Evolutionary conservation across 139 green algal genomes (phyloP).

Genomic region (Volvox reticuliferus): DNA sequence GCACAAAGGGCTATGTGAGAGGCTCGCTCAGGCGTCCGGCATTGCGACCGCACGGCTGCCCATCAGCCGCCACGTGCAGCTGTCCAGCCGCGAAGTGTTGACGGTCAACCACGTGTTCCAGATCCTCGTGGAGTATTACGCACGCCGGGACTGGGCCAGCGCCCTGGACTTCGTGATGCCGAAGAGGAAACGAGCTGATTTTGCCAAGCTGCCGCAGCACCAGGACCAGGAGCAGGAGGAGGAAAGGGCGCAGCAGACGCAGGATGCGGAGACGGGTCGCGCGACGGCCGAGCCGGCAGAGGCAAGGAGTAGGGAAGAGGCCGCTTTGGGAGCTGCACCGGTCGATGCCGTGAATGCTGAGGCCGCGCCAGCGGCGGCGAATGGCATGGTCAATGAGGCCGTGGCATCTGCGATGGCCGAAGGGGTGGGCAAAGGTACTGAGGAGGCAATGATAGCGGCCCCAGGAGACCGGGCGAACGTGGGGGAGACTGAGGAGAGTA

Average conservation of each 20-base stretch:
- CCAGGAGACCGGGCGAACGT: not conserved
- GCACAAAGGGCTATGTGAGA: constrained; percentile 68
- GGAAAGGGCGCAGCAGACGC: no score
- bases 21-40: constrained; percentile 68
- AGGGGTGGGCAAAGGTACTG: not conserved
- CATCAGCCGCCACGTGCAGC: constrained; percentile 76
- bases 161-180: constrained; percentile 61
- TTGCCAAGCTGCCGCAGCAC: not conserved
- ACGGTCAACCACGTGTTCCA: constrained; percentile 93
- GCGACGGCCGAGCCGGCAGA: not conserved
- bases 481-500: not conserved
- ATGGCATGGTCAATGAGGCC: not conserved
- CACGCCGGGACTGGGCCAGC: constrained; percentile 53
- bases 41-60: constrained; percentile 85
- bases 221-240: not conserved
- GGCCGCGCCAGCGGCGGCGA: not conserved
- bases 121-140: constrained; percentile 48
- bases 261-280: not conserved
- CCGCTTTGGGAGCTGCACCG: not conserved
- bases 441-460: not conserved
- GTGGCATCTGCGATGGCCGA: not conserved
- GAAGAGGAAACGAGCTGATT: constrained; percentile 54
- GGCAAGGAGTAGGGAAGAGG: not conserved
- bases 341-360: not conserved
- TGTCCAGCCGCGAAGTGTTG: constrained; percentile 72